Conservation (phyloP, 2,329 filamentous ascomycete species). For the Diaporthe australafricana region DNA sequence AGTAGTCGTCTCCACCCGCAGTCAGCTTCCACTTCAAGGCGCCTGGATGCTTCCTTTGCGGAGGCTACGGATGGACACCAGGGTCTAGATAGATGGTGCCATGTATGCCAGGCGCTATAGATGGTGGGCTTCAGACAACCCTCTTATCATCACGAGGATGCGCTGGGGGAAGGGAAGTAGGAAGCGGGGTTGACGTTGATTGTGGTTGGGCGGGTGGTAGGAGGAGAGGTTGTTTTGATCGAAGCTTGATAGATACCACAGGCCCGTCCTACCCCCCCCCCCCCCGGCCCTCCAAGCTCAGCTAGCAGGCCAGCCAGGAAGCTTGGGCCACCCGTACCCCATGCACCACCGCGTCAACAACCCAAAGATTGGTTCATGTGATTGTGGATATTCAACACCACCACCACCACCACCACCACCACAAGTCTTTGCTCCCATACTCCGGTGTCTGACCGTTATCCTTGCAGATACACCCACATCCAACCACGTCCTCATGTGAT, state of each 20-base stretch:
- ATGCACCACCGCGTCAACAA: not conserved
- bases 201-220: not conserved
- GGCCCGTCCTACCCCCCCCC: too few relatives aligned
- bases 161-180: not conserved
- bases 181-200: not conserved
- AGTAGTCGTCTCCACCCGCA: constrained; percentile 8
- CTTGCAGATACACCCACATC: not conserved
- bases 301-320: not conserved
- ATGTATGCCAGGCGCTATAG: not conserved
- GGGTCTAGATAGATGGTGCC: not conserved
- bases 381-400: constrained; percentile 7
- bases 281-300: too few relatives aligned
- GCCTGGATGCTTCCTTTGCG: not conserved
- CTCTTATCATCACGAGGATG: not conserved
- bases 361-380: constrained; percentile 1
- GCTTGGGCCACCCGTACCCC: constrained; percentile 4
- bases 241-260: not conserved
- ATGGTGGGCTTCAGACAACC: not conserved
- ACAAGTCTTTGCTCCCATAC: too few relatives aligned
- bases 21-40: not conserved
- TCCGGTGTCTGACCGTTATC: not conserved
- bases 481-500: constrained; percentile 1
- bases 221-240: not conserved
- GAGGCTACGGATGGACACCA: not conserved
- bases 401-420: not conserved